These are phyloP conservation scores for Solidago caesia DNA, from an alignment of 129 eudicot species.

Conservation along the genomic window DNA sequence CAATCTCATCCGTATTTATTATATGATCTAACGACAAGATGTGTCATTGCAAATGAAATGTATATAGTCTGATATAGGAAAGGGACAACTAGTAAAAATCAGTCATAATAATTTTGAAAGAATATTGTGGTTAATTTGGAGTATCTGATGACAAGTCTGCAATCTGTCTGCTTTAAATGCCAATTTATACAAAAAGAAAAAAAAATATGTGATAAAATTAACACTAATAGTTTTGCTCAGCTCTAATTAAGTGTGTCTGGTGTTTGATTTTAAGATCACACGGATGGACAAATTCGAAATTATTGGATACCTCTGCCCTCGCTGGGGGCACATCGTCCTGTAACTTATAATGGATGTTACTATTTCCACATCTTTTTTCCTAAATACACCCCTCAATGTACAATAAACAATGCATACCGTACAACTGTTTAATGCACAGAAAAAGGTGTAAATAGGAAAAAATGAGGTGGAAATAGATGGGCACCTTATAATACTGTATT, in stretches of 20 bases:
- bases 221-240: not conserved
- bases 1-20: not conserved
- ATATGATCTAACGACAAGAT: not conserved
- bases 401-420: too few relatives aligned
- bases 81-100: not conserved
- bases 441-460: too few relatives aligned
- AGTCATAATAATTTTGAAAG: not conserved
- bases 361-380: too few relatives aligned
- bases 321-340: conserved; percentile 28
- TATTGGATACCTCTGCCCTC: conserved; percentile 41
- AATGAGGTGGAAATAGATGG: too few relatives aligned
- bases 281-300: conserved; percentile 30
- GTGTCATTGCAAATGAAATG: conserved; percentile 9
- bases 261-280: conserved; percentile 28
- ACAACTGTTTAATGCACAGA: too few relatives aligned
- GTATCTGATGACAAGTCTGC: not conserved
- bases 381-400: too few relatives aligned
- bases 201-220: not conserved
- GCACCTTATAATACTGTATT: not conserved
- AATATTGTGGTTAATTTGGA: not conserved
- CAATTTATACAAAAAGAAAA: not conserved
- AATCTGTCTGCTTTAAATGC: conserved; percentile 22
- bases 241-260: conserved; percentile 30
- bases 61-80: conserved; percentile 16
- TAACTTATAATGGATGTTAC: too few relatives aligned